Conservation (phyloP, 2,329 filamentous ascomycete species). For the Aspergillus fijiensis region DNA sequence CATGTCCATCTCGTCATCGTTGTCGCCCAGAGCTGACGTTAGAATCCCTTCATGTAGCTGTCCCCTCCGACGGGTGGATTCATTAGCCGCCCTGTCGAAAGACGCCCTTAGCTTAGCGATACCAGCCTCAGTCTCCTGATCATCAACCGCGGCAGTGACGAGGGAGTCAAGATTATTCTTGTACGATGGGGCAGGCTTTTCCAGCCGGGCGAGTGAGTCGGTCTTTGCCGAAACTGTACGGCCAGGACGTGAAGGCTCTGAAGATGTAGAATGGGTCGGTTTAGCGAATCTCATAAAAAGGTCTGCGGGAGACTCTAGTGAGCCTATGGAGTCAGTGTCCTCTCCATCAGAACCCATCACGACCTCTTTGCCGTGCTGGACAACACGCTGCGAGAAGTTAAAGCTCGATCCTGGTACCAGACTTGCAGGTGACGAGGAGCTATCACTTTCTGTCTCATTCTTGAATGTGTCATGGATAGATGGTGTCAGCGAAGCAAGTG, state of each 20-base stretch:
- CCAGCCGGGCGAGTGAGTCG: slow-evolving; percentile 9
- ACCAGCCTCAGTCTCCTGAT: slow-evolving; percentile 59
- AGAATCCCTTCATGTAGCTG: slow-evolving; percentile 42
- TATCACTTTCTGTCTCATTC: slow-evolving; percentile 15
- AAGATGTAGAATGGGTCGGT: slow-evolving; percentile 6
- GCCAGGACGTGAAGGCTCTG: slow-evolving; percentile 14
- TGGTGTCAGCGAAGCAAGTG: slow-evolving; percentile 18
- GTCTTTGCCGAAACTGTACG: slow-evolving; percentile 21
- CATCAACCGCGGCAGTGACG: slow-evolving; percentile 58
- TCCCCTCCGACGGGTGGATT: slow-evolving; percentile 8
- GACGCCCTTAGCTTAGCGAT: slow-evolving; percentile 40
- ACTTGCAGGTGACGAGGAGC: slow-evolving; percentile 20
- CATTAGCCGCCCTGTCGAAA: slow-evolving; percentile 18
- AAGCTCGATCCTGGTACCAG: slow-evolving; percentile 26
- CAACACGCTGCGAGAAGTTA: slow-evolving; percentile 50
- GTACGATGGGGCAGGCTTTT: slow-evolving; percentile 48
- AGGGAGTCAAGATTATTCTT: slow-evolving; percentile 65
- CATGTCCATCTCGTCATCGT: slow-evolving; percentile 44
- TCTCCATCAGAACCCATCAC: slow-evolving; percentile 72
- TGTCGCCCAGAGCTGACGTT: slow-evolving; percentile 44
- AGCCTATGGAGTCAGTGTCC: slow-evolving; percentile 58
- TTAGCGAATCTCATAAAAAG: slow-evolving; percentile 40
- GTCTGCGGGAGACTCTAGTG: slow-evolving; percentile 56
- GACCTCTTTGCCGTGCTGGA: slow-evolving; percentile 55
- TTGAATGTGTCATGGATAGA: slow-evolving; percentile 11